Conservation (phyloP, 257 asterid species). For the Solanum habrochaites region DNA sequence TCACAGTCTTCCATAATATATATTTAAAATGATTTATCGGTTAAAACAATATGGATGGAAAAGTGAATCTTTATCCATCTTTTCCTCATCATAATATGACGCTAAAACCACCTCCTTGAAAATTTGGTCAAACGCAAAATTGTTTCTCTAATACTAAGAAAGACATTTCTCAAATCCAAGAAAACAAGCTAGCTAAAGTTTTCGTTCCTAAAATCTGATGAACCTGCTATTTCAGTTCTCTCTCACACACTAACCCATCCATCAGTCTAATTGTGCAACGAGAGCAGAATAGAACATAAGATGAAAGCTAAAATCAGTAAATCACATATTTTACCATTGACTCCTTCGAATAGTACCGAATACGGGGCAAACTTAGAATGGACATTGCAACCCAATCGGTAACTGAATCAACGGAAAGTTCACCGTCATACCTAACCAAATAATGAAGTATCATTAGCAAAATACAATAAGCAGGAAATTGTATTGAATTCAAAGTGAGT, state of each 20-base stretch:
- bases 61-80: neutral
- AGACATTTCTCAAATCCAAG: neutral
- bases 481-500: neutral
- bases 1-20: neutral
- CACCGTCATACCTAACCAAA: constrained; percentile 56
- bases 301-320: neutral
- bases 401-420: constrained; percentile 73
- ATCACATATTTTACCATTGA: constrained; percentile 52
- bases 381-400: constrained; percentile 81
- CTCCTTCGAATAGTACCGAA: constrained; percentile 70
- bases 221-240: neutral
- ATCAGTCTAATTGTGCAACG: neutral
- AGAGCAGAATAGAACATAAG: neutral
- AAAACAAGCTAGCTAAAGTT: neutral
- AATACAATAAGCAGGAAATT: neutral
- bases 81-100: neutral
- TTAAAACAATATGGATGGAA: neutral
- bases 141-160: neutral
- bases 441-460: constrained; percentile 1
- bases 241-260: neutral
- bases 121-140: neutral
- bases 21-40: neutral
- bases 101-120: neutral
- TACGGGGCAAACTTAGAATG: constrained; percentile 74
- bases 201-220: neutral